phyloP scores from a whole-genome alignment of 768 basidiomycete genomes.

The Pilatotrama ljubarskyi region DNA sequence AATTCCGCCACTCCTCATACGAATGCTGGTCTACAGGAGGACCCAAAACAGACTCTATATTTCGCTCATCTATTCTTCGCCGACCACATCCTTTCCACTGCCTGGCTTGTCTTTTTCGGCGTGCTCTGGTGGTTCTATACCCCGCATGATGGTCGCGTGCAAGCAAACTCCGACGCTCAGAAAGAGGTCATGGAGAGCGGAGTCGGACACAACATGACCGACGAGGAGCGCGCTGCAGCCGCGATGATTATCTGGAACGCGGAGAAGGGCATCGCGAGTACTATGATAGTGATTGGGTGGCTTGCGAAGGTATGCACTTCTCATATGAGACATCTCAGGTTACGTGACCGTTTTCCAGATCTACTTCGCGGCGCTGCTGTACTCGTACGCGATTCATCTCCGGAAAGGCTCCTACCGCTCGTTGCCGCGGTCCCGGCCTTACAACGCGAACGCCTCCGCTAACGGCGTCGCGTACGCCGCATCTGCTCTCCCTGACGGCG shows the following conservation, averaged over 20 bases:
- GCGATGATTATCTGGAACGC: conserved; percentile 86
- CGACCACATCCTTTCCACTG: conserved; percentile 87
- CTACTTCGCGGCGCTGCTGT: conserved; percentile 87
- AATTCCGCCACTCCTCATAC: conserved; percentile 7
- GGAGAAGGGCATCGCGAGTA: conserved; percentile 81
- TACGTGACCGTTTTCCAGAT: conserved; percentile 47
- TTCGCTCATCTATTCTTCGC: conserved; percentile 91
- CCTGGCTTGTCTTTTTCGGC: conserved; percentile 92
- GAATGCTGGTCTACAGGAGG: conserved; percentile 60
- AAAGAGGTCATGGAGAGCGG: conserved; percentile 72
- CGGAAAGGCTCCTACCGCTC: conserved; percentile 88
- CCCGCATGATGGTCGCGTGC: conserved; percentile 85
- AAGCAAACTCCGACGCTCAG: conserved; percentile 86
- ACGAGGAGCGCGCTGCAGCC: conserved; percentile 64
- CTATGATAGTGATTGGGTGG: conserved; percentile 84
- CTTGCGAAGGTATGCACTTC: conserved; percentile 68
- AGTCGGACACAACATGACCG: conserved; percentile 54
- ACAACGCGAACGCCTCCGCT: conserved; percentile 16
- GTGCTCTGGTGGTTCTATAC: conserved; percentile 89
- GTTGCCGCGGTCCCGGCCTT: conserved; percentile 51
- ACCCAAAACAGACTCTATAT: conserved; percentile 78
- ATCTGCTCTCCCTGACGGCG: conserved; percentile 44
- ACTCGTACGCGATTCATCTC: conserved; percentile 92
- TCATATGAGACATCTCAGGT: neutral
- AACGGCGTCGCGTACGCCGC: conserved; percentile 12